Evolutionary conservation across 805 yeast species (phyloP).

Genomic region (Candida corydali): DNA sequence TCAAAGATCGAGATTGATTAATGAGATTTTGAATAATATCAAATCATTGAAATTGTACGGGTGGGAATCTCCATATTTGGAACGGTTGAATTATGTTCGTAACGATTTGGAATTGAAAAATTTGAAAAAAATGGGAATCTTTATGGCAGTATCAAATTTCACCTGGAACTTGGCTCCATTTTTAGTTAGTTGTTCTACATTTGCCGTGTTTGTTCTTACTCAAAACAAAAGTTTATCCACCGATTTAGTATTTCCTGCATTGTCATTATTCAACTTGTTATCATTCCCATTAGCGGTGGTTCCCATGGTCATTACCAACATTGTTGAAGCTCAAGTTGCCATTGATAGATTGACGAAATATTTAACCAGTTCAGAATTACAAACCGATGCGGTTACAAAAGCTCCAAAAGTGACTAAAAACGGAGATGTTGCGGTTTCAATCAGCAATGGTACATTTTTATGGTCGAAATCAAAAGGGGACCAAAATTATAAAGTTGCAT

Average conservation of each 20-base stretch:
- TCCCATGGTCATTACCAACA: slow-evolving; percentile 82
- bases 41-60: slow-evolving; percentile 91
- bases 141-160: slow-evolving; percentile 66
- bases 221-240: slow-evolving; percentile 67
- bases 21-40: slow-evolving; percentile 86
- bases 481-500: slow-evolving; percentile 57
- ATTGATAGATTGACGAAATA: slow-evolving; percentile 69
- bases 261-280: slow-evolving; percentile 81
- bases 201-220: slow-evolving; percentile 68
- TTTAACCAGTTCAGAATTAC: slow-evolving; percentile 74
- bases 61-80: slow-evolving; percentile 88
- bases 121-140: slow-evolving; percentile 67
- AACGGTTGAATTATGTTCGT: slow-evolving; percentile 74
- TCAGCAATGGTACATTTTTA: slow-evolving; percentile 66
- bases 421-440: slow-evolving; percentile 66
- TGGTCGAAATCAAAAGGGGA: slow-evolving; percentile 70
- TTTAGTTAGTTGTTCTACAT: slow-evolving; percentile 84
- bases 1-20: slow-evolving; percentile 82
- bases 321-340: slow-evolving; percentile 88
- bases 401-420: slow-evolving; percentile 42
- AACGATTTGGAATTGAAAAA: slow-evolving; percentile 81
- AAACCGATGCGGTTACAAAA: slow-evolving; percentile 66
- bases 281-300: slow-evolving; percentile 89
- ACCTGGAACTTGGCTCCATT: slow-evolving; percentile 86
- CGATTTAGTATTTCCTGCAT: slow-evolving; percentile 88